phyloP scores from a whole-genome alignment of 1,284 basidiomycete species.

The Pyrrhoderma lamaoense region DNA sequence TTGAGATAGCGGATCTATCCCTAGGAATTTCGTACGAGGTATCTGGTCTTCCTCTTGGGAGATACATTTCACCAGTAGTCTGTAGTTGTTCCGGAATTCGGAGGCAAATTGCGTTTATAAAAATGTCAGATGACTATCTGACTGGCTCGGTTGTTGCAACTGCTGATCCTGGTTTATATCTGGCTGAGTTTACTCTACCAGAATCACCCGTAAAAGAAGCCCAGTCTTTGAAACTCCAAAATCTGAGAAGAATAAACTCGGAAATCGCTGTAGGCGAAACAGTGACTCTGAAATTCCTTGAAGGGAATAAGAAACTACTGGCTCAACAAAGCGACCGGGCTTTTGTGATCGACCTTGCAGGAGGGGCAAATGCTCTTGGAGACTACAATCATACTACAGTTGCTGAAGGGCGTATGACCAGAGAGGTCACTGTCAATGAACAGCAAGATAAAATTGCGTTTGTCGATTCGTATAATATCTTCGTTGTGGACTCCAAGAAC shows the following conservation, averaged over 20 bases:
- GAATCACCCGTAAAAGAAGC: conserved; percentile 18
- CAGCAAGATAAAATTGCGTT: conserved; percentile 35
- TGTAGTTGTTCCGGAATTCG: conserved; percentile 35
- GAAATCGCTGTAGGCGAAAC: conserved; percentile 8
- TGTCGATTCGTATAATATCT: conserved; percentile 59
- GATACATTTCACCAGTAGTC: conserved; percentile 54
- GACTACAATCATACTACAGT: conserved; percentile 43
- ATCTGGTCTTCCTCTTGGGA: conserved; percentile 49
- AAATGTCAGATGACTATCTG: conserved; percentile 48
- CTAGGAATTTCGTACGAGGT: conserved; percentile 41
- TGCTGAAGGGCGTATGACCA: conserved; percentile 47
- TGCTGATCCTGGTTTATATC: conserved; percentile 51
- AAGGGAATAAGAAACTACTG: conserved; percentile 43
- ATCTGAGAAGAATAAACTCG: conserved; percentile 23
- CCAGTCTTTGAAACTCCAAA: conserved; percentile 21
- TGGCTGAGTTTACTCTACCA: conserved; percentile 51
- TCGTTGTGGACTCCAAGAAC: conserved; percentile 33
- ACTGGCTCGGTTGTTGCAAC: conserved; percentile 61
- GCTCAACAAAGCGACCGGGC: conserved; percentile 47
- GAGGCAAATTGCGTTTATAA: conserved; percentile 57
- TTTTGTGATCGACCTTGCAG: conserved; percentile 48
- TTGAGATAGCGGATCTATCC: conserved; percentile 54
- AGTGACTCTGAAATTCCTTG: conserved; percentile 40
- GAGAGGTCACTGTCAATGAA: conserved; percentile 42
- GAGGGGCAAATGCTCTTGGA: conserved; percentile 39